A percentile compares a stretch with the other conserved stretches of the same genome.
Evolutionary conservation across 1,284 basidiomycete genomes (phyloP).

Genomic region (Ganoderma boninense): DNA sequence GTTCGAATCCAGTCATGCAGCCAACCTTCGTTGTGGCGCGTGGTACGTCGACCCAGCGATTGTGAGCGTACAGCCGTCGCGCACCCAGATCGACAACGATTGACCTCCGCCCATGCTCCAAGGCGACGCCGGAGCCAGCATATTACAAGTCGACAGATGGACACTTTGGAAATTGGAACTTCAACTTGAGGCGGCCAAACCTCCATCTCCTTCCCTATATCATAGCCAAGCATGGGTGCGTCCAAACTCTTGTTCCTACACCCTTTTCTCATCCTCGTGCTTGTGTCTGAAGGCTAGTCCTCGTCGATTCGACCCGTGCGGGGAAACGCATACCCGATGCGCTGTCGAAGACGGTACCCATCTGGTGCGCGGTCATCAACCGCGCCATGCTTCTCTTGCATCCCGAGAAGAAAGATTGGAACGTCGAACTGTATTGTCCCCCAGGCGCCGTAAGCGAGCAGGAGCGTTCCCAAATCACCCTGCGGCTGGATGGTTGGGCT

Average conservation of each 20-base stretch:
- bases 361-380: conserved; percentile 96
- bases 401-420: conserved; percentile 50
- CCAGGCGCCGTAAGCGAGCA: conserved; percentile 69
- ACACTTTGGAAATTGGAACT: conserved; percentile 88
- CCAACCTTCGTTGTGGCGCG: conserved; percentile 92
- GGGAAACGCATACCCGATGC: conserved; percentile 97
- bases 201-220: conserved; percentile 79
- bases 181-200: conserved; percentile 89
- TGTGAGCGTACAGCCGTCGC: conserved; percentile 45
- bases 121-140: conserved; percentile 48
- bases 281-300: conserved; percentile 58
- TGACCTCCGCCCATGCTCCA: not conserved
- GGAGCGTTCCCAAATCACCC: conserved; percentile 80
- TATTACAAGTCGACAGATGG: conserved; percentile 99
- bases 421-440: conserved; percentile 69
- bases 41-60: conserved; percentile 89
- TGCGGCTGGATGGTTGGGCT: conserved; percentile 72
- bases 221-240: conserved; percentile 66
- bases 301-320: conserved; percentile 93
- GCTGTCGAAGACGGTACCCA: conserved; percentile 92
- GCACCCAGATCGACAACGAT: not conserved
- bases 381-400: conserved; percentile 56
- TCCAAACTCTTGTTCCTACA: conserved; percentile 6
- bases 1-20: conserved; percentile 46
- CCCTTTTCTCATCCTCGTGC: not conserved